These are phyloP conservation scores for Aquanectria penicillioides DNA, from an alignment of 2,329 filamentous ascomycete genomes.

Conservation along the genomic window DNA sequence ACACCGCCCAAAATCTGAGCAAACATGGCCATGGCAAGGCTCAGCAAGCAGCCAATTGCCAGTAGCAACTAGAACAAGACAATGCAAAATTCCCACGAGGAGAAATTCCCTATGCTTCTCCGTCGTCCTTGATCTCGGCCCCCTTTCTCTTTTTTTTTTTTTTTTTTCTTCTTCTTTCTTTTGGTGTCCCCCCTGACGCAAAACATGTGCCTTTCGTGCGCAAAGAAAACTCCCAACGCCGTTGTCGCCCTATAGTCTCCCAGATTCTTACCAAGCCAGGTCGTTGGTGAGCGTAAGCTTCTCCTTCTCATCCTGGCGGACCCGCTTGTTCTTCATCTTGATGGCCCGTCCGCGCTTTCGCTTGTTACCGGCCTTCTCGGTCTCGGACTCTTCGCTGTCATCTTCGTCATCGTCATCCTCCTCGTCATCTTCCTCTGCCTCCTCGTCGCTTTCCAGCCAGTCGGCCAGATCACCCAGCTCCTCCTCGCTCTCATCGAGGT, in stretches of 20 bases:
- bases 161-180: too few relatives aligned
- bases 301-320: slow-evolving; percentile 71
- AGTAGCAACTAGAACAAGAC: too few relatives aligned
- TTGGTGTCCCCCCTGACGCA: neutral
- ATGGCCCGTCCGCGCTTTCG: slow-evolving; percentile 61
- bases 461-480: slow-evolving; percentile 87
- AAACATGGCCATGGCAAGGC: neutral
- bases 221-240: slow-evolving; percentile 39
- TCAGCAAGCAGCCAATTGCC: too few relatives aligned
- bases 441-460: slow-evolving; percentile 82
- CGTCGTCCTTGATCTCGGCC: slow-evolving; percentile 5
- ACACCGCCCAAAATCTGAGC: slow-evolving; percentile 6
- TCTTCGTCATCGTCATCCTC: slow-evolving; percentile 68
- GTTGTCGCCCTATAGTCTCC: slow-evolving; percentile 14
- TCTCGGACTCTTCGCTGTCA: slow-evolving; percentile 66
- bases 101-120: neutral
- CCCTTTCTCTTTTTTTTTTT: too few relatives aligned
- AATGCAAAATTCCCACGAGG: neutral
- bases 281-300: slow-evolving; percentile 55
- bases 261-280: slow-evolving; percentile 50
- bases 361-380: slow-evolving; percentile 65
- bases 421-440: slow-evolving; percentile 67
- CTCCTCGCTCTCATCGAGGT: slow-evolving; percentile 85
- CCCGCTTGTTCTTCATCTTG: slow-evolving; percentile 57
- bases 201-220: slow-evolving; percentile 6